phyloP scores from a whole-genome alignment of 768 basidiomycete species.

The Lyophyllum decastes region DNA sequence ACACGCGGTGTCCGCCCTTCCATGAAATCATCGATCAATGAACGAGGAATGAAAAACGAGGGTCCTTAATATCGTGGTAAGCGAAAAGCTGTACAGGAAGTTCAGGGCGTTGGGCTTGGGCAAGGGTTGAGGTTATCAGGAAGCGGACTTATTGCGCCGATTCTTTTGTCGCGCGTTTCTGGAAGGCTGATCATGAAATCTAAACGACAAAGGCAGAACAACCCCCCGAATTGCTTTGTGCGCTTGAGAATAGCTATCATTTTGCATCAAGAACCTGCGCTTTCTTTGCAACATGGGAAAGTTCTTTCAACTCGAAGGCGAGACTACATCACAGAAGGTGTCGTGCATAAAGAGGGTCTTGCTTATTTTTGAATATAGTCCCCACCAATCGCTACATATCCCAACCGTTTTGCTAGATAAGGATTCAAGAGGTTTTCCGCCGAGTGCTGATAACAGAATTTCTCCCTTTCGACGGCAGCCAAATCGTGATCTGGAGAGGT shows the following conservation, averaged over 20 bases:
- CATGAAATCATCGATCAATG: slow-evolving; percentile 1
- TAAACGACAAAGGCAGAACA: background rate
- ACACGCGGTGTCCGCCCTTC: background rate
- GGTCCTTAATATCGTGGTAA: background rate
- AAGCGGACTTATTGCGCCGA: background rate
- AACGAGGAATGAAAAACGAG: slow-evolving; percentile 1
- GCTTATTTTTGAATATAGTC: background rate
- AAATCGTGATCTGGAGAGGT: too few species aligned
- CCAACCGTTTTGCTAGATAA: background rate
- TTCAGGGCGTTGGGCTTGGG: background rate
- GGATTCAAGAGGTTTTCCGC: background rate
- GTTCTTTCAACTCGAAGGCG: background rate
- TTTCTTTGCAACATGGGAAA: too few species aligned
- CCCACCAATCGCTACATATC: background rate
- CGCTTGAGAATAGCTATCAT: background rate
- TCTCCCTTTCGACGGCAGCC: too few species aligned
- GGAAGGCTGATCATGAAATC: background rate
- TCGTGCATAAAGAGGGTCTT: background rate
- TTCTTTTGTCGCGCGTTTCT: background rate
- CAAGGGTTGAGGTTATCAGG: background rate
- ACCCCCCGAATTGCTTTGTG: slow-evolving; percentile 1
- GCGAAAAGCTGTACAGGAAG: slow-evolving; percentile 11
- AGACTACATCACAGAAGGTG: background rate
- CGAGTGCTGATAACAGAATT: background rate
- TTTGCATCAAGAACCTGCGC: too few species aligned